Percentiles rank a stretch among this genome's conserved stretches.
Evolutionary conservation across 495 filamentous ascomycete genomes (phyloP).

Genomic region (Parmelia sp.): DNA sequence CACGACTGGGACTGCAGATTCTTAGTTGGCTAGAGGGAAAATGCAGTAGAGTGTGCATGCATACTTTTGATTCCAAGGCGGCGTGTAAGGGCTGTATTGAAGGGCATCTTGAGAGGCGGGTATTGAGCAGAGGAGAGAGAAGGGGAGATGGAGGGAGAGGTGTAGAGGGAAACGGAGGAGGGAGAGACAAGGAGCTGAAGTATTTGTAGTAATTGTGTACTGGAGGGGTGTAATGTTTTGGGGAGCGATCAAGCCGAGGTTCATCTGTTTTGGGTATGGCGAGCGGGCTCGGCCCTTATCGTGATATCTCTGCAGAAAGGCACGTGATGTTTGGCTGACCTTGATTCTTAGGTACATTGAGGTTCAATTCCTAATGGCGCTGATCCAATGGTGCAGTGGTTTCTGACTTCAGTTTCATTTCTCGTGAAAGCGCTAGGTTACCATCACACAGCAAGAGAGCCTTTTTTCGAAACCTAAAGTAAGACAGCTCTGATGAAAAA

Average conservation of each 20-base stretch:
- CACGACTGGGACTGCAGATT: slow-evolving; percentile 75
- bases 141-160: neutral
- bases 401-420: too few species aligned
- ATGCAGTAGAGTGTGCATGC: slow-evolving; percentile 17
- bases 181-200: neutral
- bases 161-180: neutral
- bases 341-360: too few species aligned
- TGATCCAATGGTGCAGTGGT: too few species aligned
- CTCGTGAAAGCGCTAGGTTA: too few species aligned
- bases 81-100: slow-evolving; percentile 78
- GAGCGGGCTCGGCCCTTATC: neutral
- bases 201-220: neutral
- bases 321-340: too few species aligned
- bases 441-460: too few species aligned
- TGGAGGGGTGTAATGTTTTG: neutral
- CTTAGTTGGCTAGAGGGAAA: slow-evolving; percentile 24
- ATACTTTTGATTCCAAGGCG: slow-evolving; percentile 79
- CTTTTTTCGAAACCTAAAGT: too few species aligned
- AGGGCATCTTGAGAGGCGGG: slow-evolving; percentile 1
- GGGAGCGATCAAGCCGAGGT: neutral
- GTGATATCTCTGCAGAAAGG: too few species aligned
- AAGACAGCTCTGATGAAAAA: too few species aligned
- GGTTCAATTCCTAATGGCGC: too few species aligned
- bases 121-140: neutral
- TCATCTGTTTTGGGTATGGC: neutral